phyloP scores from a whole-genome alignment of 2,329 filamentous ascomycete species.

The Tothia fuscella region DNA sequence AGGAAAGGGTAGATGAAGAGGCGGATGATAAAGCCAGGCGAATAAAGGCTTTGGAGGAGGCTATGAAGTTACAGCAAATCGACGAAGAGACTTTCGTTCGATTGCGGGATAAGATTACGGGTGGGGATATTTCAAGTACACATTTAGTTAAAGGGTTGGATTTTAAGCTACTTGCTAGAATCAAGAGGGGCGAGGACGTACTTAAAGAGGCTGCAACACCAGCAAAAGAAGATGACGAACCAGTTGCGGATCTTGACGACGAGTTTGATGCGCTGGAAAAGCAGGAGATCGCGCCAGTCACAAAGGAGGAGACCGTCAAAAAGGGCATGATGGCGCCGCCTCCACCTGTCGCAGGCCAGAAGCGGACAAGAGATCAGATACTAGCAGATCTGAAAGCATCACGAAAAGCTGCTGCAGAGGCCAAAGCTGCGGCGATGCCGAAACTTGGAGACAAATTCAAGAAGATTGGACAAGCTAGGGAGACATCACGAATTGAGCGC shows the following conservation, averaged over 20 bases:
- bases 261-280: slow-evolving; percentile 42
- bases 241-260: slow-evolving; percentile 27
- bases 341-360: slow-evolving; percentile 33
- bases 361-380: slow-evolving; percentile 34
- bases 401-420: slow-evolving; percentile 30
- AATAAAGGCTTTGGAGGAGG: slow-evolving; percentile 68
- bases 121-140: slow-evolving; percentile 67
- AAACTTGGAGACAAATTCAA: slow-evolving; percentile 43
- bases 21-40: slow-evolving; percentile 48
- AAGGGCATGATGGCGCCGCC: slow-evolving; percentile 40
- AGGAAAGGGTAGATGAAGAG: slow-evolving; percentile 42
- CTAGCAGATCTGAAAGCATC: slow-evolving; percentile 12
- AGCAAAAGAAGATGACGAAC: slow-evolving; percentile 21
- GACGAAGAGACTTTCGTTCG: slow-evolving; percentile 67
- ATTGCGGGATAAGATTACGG: slow-evolving; percentile 62
- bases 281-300: slow-evolving; percentile 45
- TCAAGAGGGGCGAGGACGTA: slow-evolving; percentile 53
- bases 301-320: slow-evolving; percentile 44
- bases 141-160: slow-evolving; percentile 90
- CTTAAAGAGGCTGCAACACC: slow-evolving; percentile 27
- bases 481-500: slow-evolving; percentile 42
- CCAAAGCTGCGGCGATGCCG: slow-evolving; percentile 33
- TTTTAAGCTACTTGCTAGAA: slow-evolving; percentile 61
- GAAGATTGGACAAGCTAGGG: slow-evolving; percentile 36
- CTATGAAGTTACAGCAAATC: slow-evolving; percentile 73